These are phyloP conservation scores for Condylostoma magnum DNA, from an alignment of 169 alveolate genomes.

Conservation along the genomic window DNA sequence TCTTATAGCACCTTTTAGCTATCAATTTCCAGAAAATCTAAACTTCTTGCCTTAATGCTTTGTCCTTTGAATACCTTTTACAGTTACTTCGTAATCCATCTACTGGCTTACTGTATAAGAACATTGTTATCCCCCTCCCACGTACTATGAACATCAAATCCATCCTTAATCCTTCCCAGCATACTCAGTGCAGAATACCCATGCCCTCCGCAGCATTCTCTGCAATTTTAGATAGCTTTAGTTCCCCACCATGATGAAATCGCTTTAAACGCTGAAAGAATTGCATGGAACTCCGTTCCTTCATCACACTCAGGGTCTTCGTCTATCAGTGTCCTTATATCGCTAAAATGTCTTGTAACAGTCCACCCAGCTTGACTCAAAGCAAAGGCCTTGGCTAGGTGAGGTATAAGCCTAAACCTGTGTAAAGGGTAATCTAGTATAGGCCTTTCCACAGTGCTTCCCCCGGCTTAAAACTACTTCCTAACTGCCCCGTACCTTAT, in stretches of 20 bases:
- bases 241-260: conserved; percentile 38
- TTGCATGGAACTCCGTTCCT: conserved; percentile 59
- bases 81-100: conserved; percentile 38
- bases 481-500: conserved; percentile 68
- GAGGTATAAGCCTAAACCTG: conserved; percentile 52
- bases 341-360: conserved; percentile 6
- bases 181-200: conserved; percentile 55
- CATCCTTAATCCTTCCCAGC: conserved; percentile 39
- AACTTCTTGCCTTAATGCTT: background rate
- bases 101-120: conserved; percentile 44
- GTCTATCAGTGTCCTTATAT: background rate
- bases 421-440: conserved; percentile 66
- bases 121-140: conserved; percentile 78
- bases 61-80: conserved; percentile 12
- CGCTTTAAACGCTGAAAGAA: conserved; percentile 55
- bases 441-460: conserved; percentile 47
- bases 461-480: conserved; percentile 61
- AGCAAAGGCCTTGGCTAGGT: conserved; percentile 37
- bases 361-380: background rate
- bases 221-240: conserved; percentile 51
- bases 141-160: conserved; percentile 54
- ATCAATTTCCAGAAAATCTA: background rate
- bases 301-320: conserved; percentile 39
- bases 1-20: no score
- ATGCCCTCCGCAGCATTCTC: conserved; percentile 67